These are phyloP conservation scores for Yarrowia alimentaria DNA, from an alignment of 805 yeast genomes.

Conservation along the genomic window DNA sequence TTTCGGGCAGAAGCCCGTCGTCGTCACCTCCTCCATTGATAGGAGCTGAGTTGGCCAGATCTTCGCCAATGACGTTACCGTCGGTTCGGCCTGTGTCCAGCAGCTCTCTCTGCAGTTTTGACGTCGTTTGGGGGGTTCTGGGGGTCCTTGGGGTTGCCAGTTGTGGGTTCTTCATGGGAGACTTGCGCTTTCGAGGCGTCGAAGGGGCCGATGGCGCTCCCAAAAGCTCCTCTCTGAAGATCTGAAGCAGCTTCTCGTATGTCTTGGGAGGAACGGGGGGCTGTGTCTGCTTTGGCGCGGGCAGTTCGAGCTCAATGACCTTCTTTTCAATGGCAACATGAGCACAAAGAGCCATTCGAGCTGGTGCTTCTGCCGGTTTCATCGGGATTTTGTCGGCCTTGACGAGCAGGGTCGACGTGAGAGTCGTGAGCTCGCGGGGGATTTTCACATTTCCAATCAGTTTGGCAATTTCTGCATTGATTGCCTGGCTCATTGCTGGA, in stretches of 20 bases:
- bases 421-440: constrained; percentile 1
- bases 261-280: constrained; percentile 34
- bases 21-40: constrained; percentile 3
- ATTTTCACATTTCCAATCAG: background rate
- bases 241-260: constrained; percentile 30
- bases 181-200: constrained; percentile 19
- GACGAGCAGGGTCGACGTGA: constrained; percentile 12
- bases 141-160: constrained; percentile 13
- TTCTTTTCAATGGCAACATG: constrained; percentile 34
- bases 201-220: constrained; percentile 4
- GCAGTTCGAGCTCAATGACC: constrained; percentile 26
- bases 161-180: constrained; percentile 19
- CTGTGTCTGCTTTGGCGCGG: constrained; percentile 28
- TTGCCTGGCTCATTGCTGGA: constrained; percentile 16
- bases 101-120: constrained; percentile 1
- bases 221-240: constrained; percentile 31
- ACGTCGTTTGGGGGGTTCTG: constrained; percentile 5
- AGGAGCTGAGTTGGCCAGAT: constrained; percentile 8
- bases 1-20: constrained; percentile 7
- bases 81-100: constrained; percentile 1
- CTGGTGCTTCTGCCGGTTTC: constrained; percentile 34
- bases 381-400: constrained; percentile 26
- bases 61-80: constrained; percentile 15
- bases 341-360: constrained; percentile 32
- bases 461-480: constrained; percentile 11